These are phyloP conservation scores for Colletotrichum sp. DNA, from an alignment of 2,329 filamentous ascomycete genomes.

Conservation along the genomic window DNA sequence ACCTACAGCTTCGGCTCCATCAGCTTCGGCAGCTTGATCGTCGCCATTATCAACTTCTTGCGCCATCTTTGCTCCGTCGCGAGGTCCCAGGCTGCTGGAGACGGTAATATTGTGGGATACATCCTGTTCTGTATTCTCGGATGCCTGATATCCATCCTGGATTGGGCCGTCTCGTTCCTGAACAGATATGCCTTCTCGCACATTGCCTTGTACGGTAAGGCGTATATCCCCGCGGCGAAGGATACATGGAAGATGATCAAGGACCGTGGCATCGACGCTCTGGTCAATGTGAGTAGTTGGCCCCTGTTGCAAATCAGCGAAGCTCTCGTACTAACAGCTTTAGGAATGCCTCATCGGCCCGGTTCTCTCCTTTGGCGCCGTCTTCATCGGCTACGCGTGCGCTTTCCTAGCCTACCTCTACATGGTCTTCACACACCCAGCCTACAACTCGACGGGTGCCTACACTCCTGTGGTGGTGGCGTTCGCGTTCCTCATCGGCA, in stretches of 20 bases:
- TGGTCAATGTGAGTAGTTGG: slow-evolving; percentile 67
- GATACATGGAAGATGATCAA: slow-evolving; percentile 93
- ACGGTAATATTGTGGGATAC: slow-evolving; percentile 69
- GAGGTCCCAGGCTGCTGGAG: slow-evolving; percentile 62
- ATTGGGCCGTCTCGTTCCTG: slow-evolving; percentile 88
- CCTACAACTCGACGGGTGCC: slow-evolving; percentile 71
- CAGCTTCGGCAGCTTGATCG: slow-evolving; percentile 81
- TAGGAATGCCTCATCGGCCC: slow-evolving; percentile 79
- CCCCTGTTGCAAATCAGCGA: accelerated
- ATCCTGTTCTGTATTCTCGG: slow-evolving; percentile 77
- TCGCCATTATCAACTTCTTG: slow-evolving; percentile 86
- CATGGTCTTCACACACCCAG: slow-evolving; percentile 78
- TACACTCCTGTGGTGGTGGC: slow-evolving; percentile 83
- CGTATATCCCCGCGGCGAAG: slow-evolving; percentile 86
- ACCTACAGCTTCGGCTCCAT: slow-evolving; percentile 96
- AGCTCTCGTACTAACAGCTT: background rate
- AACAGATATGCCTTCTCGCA: slow-evolving; percentile 94
- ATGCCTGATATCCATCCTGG: slow-evolving; percentile 77
- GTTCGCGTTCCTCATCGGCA: slow-evolving; percentile 86
- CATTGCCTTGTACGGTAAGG: slow-evolving; percentile 90
- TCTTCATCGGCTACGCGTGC: slow-evolving; percentile 84
- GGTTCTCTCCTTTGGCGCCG: slow-evolving; percentile 76
- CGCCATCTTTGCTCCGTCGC: slow-evolving; percentile 84
- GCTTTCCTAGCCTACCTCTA: slow-evolving; percentile 88
- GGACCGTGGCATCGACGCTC: slow-evolving; percentile 86